A percentile compares a stretch with the other conserved stretches of the same genome.
Conservation (phyloP, 768 basidiomycete genomes). For the Tephrocybe sp. region DNA sequence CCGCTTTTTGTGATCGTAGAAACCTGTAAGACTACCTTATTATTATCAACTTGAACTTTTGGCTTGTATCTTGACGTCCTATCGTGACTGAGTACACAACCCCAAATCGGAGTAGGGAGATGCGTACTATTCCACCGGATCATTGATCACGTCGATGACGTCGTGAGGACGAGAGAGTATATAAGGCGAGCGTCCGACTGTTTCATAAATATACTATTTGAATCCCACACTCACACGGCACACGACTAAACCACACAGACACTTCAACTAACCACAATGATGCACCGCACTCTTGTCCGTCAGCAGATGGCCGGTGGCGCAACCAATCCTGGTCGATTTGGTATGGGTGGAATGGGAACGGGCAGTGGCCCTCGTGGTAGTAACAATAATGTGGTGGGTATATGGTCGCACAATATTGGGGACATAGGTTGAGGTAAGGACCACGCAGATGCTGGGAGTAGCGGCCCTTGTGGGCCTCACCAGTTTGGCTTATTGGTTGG, state of each 20-base stretch:
- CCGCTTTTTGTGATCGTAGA: slow-evolving; percentile 35
- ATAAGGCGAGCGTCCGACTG: not conserved
- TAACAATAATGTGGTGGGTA: slow-evolving; percentile 18
- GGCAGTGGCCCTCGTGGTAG: slow-evolving; percentile 18
- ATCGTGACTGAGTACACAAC: no score
- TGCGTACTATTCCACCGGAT: no score
- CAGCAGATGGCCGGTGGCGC: slow-evolving; percentile 12
- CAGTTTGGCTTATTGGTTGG: slow-evolving; percentile 18
- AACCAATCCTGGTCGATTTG: slow-evolving; percentile 15
- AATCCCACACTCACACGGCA: slow-evolving; percentile 2
- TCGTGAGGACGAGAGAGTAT: slow-evolving; percentile 2
- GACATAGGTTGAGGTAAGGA: not conserved
- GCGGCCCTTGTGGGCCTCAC: slow-evolving; percentile 18
- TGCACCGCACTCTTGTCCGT: slow-evolving; percentile 16
- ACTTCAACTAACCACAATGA: not conserved
- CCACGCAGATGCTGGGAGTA: slow-evolving; percentile 14
- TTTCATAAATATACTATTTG: slow-evolving; percentile 8
- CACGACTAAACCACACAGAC: not conserved
- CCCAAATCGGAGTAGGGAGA: no score
- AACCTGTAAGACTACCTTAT: slow-evolving; percentile 5
- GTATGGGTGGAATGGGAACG: slow-evolving; percentile 7
- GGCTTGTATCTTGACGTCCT: no score
- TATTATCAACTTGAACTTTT: slow-evolving; percentile 1
- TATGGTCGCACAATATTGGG: not conserved
- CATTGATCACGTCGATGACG: slow-evolving; percentile 12